Percentiles rank a stretch among this genome's conserved stretches.
Conservation (phyloP, 1,284 basidiomycete genomes). For the Irpex sp. region DNA sequence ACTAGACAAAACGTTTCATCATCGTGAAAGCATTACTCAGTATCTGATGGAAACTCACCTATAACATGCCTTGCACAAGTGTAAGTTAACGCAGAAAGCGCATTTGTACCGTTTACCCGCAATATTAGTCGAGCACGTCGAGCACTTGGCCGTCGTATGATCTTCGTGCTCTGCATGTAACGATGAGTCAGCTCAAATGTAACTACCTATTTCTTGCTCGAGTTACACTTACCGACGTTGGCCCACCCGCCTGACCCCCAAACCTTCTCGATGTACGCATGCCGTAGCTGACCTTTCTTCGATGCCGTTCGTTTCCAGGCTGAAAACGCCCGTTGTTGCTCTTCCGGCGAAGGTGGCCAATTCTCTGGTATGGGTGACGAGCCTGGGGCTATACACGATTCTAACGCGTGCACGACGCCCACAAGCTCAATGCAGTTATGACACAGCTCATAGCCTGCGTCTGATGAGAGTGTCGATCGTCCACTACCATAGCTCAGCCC, state of each 20-base stretch:
- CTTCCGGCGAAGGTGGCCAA: conserved; percentile 42
- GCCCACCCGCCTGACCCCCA: conserved; percentile 83
- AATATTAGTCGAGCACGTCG: conserved; percentile 69
- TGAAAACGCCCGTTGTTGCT: conserved; percentile 40
- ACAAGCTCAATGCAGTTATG: conserved; percentile 71
- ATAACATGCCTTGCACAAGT: conserved; percentile 79
- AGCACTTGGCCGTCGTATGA: conserved; percentile 58
- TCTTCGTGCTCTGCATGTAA: conserved; percentile 66
- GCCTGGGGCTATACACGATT: conserved; percentile 45
- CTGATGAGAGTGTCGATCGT: conserved; percentile 8
- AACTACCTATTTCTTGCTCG: not conserved
- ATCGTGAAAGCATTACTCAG: not conserved
- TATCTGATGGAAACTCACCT: conserved; percentile 39
- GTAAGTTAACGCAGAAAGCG: conserved; percentile 74
- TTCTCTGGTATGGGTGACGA: conserved; percentile 39
- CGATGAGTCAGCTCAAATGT: not conserved
- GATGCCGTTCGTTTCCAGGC: conserved; percentile 64
- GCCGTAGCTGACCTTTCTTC: conserved; percentile 69
- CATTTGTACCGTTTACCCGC: conserved; percentile 77
- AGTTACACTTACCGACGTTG: conserved; percentile 67
- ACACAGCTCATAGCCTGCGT: conserved; percentile 78
- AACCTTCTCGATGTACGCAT: conserved; percentile 81
- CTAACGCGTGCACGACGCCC: conserved; percentile 75
- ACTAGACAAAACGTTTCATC: conserved; percentile 28
- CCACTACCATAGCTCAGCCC: not conserved